A percentile compares a stretch with the other conserved stretches of the same genome.
phyloP scores from a whole-genome alignment of 2,329 filamentous ascomycete genomes.

The Colletotrichum viniferum region DNA sequence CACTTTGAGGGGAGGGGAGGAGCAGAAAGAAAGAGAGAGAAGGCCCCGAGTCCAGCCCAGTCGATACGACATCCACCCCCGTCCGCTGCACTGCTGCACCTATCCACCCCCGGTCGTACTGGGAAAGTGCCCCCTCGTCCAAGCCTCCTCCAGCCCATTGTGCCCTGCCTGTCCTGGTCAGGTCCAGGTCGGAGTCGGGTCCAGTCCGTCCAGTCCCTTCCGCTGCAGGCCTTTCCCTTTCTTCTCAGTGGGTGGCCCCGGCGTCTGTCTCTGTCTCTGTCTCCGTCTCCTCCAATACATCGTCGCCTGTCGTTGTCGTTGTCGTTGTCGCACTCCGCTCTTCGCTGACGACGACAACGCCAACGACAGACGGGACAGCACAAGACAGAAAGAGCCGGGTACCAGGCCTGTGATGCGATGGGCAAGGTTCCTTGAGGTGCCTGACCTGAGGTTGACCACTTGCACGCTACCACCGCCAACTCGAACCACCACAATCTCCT shows the following conservation, averaged over 20 bases:
- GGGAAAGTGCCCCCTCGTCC: not conserved
- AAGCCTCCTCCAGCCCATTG: not conserved
- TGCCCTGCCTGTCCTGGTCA: slow-evolving; percentile 2
- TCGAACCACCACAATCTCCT: not conserved
- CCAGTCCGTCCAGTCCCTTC: not conserved
- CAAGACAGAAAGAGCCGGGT: not conserved
- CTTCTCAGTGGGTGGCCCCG: not conserved
- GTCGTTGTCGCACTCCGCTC: not conserved
- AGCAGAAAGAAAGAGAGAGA: not conserved
- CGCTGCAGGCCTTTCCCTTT: slow-evolving; percentile 9
- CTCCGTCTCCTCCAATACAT: not conserved
- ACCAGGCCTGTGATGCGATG: not conserved
- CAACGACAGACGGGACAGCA: not conserved
- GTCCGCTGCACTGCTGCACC: not conserved
- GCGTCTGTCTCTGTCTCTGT: not conserved
- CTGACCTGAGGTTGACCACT: not conserved
- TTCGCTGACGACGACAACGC: not conserved
- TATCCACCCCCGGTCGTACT: not conserved
- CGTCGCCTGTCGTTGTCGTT: not conserved
- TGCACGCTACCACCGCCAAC: not conserved
- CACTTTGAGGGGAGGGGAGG: not conserved
- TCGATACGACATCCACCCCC: not conserved
- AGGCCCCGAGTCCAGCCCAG: not conserved
- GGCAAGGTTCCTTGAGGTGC: not conserved
- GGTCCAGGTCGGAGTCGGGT: not conserved